Evolutionary conservation across 768 basidiomycete species (phyloP), one percentile per base, ranked within the genome.

Genomic region (Kwoniella europaea): DNA sequence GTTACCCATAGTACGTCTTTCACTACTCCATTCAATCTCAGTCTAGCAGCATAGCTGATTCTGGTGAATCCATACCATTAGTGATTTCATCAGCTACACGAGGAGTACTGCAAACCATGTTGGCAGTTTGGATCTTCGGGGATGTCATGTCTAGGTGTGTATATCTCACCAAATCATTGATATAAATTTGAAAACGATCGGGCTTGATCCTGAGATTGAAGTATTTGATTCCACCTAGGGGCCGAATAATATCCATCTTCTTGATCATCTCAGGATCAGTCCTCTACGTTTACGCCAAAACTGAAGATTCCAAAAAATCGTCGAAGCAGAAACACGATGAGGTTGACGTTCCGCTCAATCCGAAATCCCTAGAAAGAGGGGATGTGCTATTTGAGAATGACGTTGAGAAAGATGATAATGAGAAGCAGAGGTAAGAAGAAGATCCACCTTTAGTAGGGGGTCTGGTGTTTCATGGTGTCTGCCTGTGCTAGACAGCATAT

Each of bases 101-200:
- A 65, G 94, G 96, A 18, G 95, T 98, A 29, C 90, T 93, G 0
- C 92, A 91, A n/a, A 92, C 93, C 4, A 81, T 95, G 56, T 86
- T 97, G 15, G 92, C 90, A 24, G 86, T 91, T 82, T 91, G 88
- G 88, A 73, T 93, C 20, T 97, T 97, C 85, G 81, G 85, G 29
- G 95, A 98, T 60, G 80, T 92, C 69, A 88, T 98, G 74, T 91
- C 92, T 4, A 86, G 84, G 93, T 27, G 27, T 27, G 27, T 27
- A 27, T 27, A 27, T 27, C 27, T 27, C 27, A 27, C 27, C 27
- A 27, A 3, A 27, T 27, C 27, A 27, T 27, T 27, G 27, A 27
- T 27, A 27, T 3, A 27, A 27, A 27, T 3, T 27, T 27, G 27
- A 27, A 3, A 27, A 27, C 27, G 27, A 27, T 27, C 4, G 27